phyloP scores from a whole-genome alignment of 495 filamentous ascomycete species.

The Paragyromitra xinjiangensis region DNA sequence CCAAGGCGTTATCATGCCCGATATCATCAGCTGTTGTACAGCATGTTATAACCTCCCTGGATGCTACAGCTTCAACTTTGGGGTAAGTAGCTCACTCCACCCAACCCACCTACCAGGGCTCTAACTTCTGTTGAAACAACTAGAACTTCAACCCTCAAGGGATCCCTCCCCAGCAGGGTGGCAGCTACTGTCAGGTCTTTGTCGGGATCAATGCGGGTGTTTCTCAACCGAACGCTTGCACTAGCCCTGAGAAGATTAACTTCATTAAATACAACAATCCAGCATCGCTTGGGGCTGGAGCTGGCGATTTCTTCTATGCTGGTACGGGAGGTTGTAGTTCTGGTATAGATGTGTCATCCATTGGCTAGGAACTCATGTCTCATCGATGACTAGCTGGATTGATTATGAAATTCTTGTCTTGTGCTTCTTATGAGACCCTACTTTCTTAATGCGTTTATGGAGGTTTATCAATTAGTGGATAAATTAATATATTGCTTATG shows the following conservation, averaged over 20 bases:
- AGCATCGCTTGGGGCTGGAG: not conserved
- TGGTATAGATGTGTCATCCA: not conserved
- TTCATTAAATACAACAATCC: not conserved
- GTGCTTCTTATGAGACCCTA: too few relatives aligned
- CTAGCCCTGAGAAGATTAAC: not conserved
- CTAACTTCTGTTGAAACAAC: not conserved
- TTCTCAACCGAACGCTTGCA: not conserved
- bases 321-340: not conserved
- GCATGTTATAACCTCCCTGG: not conserved
- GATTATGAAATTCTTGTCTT: too few relatives aligned
- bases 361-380: not conserved
- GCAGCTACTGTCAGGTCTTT: not conserved
- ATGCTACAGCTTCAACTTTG: slow-evolving; percentile 15
- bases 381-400: too few relatives aligned
- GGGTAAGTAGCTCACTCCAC: not conserved
- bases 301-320: not conserved
- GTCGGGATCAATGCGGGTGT: not conserved
- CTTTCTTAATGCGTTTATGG: too few relatives aligned
- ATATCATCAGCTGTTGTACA: not conserved
- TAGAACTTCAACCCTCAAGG: not conserved
- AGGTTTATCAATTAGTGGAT: too few relatives aligned
- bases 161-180: not conserved
- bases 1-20: not conserved
- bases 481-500: too few relatives aligned
- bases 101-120: not conserved